These are phyloP conservation scores for Tulasnella sp. DNA, from an alignment of 768 basidiomycete species.

Conservation along the genomic window DNA sequence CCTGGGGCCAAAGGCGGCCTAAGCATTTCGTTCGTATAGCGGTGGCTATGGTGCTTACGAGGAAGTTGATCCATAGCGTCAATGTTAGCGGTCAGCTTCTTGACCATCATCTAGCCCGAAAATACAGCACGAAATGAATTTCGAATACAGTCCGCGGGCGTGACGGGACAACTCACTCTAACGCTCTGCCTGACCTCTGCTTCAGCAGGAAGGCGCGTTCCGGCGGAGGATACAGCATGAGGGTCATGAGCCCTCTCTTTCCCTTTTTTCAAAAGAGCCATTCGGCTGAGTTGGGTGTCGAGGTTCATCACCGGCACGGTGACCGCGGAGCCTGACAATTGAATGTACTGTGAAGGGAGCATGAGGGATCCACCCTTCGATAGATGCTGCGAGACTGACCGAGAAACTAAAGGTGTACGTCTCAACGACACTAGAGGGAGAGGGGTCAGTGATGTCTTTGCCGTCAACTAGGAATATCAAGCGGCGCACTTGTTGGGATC, in stretches of 20 bases:
- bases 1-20: slow-evolving; percentile 31
- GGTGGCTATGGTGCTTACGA: slow-evolving; percentile 36
- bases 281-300: slow-evolving; percentile 44
- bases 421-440: slow-evolving; percentile 54
- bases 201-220: slow-evolving; percentile 57
- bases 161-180: slow-evolving; percentile 37
- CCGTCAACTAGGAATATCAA: slow-evolving; percentile 4
- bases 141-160: not conserved
- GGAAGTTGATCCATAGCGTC: slow-evolving; percentile 71
- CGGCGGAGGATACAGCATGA: slow-evolving; percentile 44
- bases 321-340: slow-evolving; percentile 46
- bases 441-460: not conserved
- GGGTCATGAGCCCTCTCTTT: slow-evolving; percentile 35
- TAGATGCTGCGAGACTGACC: slow-evolving; percentile 29
- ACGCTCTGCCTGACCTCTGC: slow-evolving; percentile 74
- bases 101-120: slow-evolving; percentile 71
- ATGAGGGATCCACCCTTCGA: not conserved
- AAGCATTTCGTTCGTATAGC: not conserved
- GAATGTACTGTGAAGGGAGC: slow-evolving; percentile 46
- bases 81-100: slow-evolving; percentile 66
- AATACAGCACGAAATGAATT: not conserved
- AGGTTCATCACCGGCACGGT: slow-evolving; percentile 64
- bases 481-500: slow-evolving; percentile 67
- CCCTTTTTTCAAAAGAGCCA: slow-evolving; percentile 31
- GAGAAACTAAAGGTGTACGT: slow-evolving; percentile 83